Conservation (phyloP, 2,329 filamentous ascomycete species). For the Neodidymelliopsis sp. region DNA sequence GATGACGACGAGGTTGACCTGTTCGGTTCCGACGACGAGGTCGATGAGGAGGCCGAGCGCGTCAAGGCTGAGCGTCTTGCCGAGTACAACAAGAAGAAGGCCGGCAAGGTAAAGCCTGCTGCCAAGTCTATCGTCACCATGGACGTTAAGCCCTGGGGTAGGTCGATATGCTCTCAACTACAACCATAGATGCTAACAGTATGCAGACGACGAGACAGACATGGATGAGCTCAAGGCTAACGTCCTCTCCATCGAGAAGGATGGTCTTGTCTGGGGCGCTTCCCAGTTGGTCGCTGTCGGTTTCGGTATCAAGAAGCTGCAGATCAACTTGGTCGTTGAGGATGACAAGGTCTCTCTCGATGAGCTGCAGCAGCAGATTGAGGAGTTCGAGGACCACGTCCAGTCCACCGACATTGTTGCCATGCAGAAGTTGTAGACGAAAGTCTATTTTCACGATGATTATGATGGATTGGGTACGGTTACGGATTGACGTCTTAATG, state of each 20-base stretch:
- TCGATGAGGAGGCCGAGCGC: slow-evolving; percentile 74
- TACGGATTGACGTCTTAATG: slow-evolving; percentile 45
- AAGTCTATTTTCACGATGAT: slow-evolving; percentile 27
- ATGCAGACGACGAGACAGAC: slow-evolving; percentile 86
- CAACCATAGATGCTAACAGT: slow-evolving; percentile 28
- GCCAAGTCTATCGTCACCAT: slow-evolving; percentile 97
- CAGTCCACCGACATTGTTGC: slow-evolving; percentile 91
- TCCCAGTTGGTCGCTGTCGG: slow-evolving; percentile 89
- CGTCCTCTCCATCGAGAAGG: slow-evolving; percentile 85
- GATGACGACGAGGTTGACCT: slow-evolving; percentile 82
- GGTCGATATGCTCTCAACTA: slow-evolving; percentile 39
- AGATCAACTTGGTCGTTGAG: slow-evolving; percentile 97
- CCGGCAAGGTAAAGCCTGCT: slow-evolving; percentile 84
- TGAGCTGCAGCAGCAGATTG: slow-evolving; percentile 87
- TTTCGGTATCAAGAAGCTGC: slow-evolving; percentile 98
- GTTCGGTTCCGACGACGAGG: slow-evolving; percentile 82
- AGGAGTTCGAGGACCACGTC: slow-evolving; percentile 90
- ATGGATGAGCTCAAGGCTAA: slow-evolving; percentile 81
- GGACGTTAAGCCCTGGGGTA: slow-evolving; percentile 99
- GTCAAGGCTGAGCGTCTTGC: slow-evolving; percentile 89
- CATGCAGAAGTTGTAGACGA: slow-evolving; percentile 53
- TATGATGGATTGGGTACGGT: slow-evolving; percentile 34
- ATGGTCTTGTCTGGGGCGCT: slow-evolving; percentile 95
- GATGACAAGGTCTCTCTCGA: slow-evolving; percentile 92
- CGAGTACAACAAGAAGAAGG: slow-evolving; percentile 98